Conservation (phyloP, 2,329 filamentous ascomycete species). For the Metarhizium rileyi region DNA sequence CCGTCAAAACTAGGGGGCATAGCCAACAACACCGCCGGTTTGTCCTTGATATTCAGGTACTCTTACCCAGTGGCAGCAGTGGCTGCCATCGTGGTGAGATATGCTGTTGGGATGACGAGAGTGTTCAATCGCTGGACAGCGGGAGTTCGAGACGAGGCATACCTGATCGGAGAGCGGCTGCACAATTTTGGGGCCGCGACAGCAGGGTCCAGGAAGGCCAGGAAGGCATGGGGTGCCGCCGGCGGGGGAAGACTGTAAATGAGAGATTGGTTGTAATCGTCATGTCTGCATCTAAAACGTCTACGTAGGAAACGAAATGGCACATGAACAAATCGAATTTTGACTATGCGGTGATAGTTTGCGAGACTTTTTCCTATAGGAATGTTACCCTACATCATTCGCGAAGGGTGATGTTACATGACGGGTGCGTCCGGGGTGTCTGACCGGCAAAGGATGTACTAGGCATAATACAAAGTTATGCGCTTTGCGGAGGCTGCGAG, state of each 20-base stretch:
- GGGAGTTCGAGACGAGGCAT: slow-evolving; percentile 86
- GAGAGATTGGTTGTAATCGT: no score
- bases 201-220: slow-evolving; percentile 24
- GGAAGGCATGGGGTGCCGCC: slow-evolving; percentile 27
- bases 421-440: no score
- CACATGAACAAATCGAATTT: no score
- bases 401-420: no score
- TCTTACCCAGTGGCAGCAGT: slow-evolving; percentile 62
- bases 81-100: slow-evolving; percentile 32
- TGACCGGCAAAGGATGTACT: no score
- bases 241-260: slow-evolving; percentile 12
- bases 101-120: slow-evolving; percentile 40
- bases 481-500: neutral
- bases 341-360: no score
- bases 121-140: slow-evolving; percentile 68
- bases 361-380: no score
- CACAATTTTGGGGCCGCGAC: slow-evolving; percentile 72
- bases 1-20: slow-evolving; percentile 6
- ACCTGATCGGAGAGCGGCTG: slow-evolving; percentile 84
- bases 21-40: slow-evolving; percentile 21
- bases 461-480: no score
- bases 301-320: no score
- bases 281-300: no score
- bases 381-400: no score
- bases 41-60: slow-evolving; percentile 37